Percentiles rank a stretch among this genome's conserved stretches.
These are phyloP conservation scores for Yamadazyma pseudoaaseri DNA, from an alignment of 1,139 yeast genomes.

Conservation along the genomic window DNA sequence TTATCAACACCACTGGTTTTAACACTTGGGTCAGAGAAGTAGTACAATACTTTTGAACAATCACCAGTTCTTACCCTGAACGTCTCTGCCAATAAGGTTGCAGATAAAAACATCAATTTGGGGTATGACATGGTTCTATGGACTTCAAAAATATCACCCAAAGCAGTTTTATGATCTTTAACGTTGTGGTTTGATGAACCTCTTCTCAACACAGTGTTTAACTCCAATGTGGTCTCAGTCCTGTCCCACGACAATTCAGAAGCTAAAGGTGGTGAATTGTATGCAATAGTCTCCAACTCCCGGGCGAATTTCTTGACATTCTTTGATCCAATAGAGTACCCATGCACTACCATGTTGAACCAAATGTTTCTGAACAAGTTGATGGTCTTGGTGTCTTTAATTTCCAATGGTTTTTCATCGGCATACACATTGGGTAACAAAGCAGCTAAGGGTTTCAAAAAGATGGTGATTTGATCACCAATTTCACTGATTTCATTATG, in stretches of 20 bases:
- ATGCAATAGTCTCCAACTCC: slow-evolving; percentile 72
- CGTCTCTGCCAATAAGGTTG: slow-evolving; percentile 75
- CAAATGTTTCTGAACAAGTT: slow-evolving; percentile 81
- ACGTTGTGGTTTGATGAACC: slow-evolving; percentile 85
- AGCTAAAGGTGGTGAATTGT: slow-evolving; percentile 88
- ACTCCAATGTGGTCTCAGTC: slow-evolving; percentile 87
- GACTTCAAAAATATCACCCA: slow-evolving; percentile 50
- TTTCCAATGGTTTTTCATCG: slow-evolving; percentile 33
- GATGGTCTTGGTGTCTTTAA: slow-evolving; percentile 47
- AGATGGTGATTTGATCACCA: slow-evolving; percentile 69
- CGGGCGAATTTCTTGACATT: slow-evolving; percentile 45
- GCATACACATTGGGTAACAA: slow-evolving; percentile 60
- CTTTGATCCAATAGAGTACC: slow-evolving; percentile 64
- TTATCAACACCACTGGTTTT: slow-evolving; percentile 70
- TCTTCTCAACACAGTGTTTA: slow-evolving; percentile 86
- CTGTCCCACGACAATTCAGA: slow-evolving; percentile 83
- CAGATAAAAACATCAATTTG: slow-evolving; percentile 84
- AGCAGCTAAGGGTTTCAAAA: slow-evolving; percentile 72
- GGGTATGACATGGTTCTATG: slow-evolving; percentile 66
- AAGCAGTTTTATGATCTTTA: slow-evolving; percentile 67
- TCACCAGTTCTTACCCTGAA: slow-evolving; percentile 79
- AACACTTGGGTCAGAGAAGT: slow-evolving; percentile 85
- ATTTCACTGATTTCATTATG: slow-evolving; percentile 75
- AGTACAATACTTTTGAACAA: slow-evolving; percentile 70
- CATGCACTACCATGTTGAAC: slow-evolving; percentile 94